phyloP scores from a whole-genome alignment of 345 rosid genomes.

The thale cress (Arabidopsis thaliana) region TAIR10.1 NC_003074.8:20604001-20604500 shows the following conservation, averaged over 20 bases:
- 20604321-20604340: neutral
- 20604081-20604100: conserved; percentile 1
- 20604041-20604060: conserved; percentile 23
- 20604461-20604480: neutral
- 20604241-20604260: neutral
- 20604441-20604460: neutral
- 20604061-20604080: neutral
- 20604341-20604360: neutral
- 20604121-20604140: neutral
- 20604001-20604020: conserved; percentile 25
- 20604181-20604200: neutral
- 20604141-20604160: neutral
- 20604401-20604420: neutral
- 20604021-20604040: neutral
- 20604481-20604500: neutral
- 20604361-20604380: neutral
- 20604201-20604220: neutral
- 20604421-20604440: neutral
- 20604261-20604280: conserved; percentile 1
- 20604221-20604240: neutral
- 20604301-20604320: neutral
- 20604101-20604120: neutral
- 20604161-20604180: neutral
- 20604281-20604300: neutral
- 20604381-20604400: neutral